Base-by-base conservation (phyloP, 1,284 basidiomycete species). In the Pisolithus thermaeus region DNA sequence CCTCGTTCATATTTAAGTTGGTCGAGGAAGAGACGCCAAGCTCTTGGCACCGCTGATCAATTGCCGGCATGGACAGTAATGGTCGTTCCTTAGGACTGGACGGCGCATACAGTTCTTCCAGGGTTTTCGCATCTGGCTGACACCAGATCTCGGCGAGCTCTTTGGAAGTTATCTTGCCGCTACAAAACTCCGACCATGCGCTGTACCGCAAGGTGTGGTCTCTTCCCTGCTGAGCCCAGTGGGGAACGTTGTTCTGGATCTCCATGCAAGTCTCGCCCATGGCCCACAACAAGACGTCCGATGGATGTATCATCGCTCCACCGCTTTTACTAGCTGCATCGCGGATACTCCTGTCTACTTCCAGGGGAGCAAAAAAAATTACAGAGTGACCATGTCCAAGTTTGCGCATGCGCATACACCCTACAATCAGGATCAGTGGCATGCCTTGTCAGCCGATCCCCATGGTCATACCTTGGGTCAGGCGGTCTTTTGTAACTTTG, bases 401-500 rank as follows among this genome's bases (percentile, higher is more conserved):
- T 38, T 62, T 56, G 11, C 68, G 60, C 68, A 70, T 67, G 35
- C 69, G 63, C 69, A 70, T 70, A 52, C 69, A 70, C 1, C 66
- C 68, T 70, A 7, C 18, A 3, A 16, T 22, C 7, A 32, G 12
- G 12, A 22, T 43, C 20, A 43, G 18, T 16, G 27, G 20, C 36
- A 32, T 14, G 14, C 22, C 22, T 44, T 25, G 42, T 20, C 25
- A 20, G 47, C 7, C 3, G 22, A 36, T 22, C 14, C 16, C 14
- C 25, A 30, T n/a, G 22, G 39, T 27, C 58, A 47, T 47, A 68
- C 68, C 68, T 64, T 70, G 68, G 1, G 64, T 44, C 4, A 70
- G 47, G 41, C 64, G 58, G 46, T 70, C 68, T 38, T 69, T 70
- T 0, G 63, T 66, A 14, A 78, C 60, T 49, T 74, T 76, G 1